Conservation (phyloP, 1,284 basidiomycete genomes). For the Xerocomus tenax region DNA sequence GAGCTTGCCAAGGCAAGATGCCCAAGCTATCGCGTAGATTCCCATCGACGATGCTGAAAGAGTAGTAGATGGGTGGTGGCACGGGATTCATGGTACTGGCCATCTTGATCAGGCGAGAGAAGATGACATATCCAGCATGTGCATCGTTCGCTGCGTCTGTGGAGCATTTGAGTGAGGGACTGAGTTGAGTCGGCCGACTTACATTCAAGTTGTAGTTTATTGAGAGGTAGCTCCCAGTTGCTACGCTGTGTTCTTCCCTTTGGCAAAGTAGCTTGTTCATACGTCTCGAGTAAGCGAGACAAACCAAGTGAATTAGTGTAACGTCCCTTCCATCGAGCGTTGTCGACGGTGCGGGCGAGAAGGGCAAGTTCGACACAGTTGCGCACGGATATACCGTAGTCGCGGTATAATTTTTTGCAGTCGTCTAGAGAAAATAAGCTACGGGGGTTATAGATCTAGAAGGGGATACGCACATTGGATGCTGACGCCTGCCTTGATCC, state of each 20-base stretch:
- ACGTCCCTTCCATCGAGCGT: slow-evolving; percentile 56
- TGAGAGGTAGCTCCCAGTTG: slow-evolving; percentile 56
- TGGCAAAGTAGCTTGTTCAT: slow-evolving; percentile 41
- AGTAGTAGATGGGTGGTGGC: slow-evolving; percentile 44
- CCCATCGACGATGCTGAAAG: slow-evolving; percentile 47
- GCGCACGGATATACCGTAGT: slow-evolving; percentile 42
- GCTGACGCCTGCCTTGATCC: slow-evolving; percentile 59
- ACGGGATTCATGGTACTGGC: slow-evolving; percentile 32
- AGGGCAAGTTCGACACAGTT: slow-evolving; percentile 62
- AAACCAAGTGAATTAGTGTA: slow-evolving; percentile 52
- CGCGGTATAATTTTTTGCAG: slow-evolving; percentile 51
- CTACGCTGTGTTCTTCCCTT: slow-evolving; percentile 56
- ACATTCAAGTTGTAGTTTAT: slow-evolving; percentile 50
- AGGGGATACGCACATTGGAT: slow-evolving; percentile 47
- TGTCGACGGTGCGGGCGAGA: slow-evolving; percentile 61
- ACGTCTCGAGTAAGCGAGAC: slow-evolving; percentile 50
- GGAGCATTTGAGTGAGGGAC: neutral
- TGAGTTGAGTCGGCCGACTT: slow-evolving; percentile 21
- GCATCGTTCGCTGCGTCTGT: slow-evolving; percentile 69
- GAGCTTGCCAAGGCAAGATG: slow-evolving; percentile 39
- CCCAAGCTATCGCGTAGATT: slow-evolving; percentile 34
- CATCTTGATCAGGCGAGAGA: slow-evolving; percentile 38
- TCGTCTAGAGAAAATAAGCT: slow-evolving; percentile 41
- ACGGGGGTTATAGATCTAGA: neutral
- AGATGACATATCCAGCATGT: slow-evolving; percentile 49